Evolutionary conservation across 139 green algal genomes (phyloP).

Genomic region (Micractinium conductrix): DNA sequence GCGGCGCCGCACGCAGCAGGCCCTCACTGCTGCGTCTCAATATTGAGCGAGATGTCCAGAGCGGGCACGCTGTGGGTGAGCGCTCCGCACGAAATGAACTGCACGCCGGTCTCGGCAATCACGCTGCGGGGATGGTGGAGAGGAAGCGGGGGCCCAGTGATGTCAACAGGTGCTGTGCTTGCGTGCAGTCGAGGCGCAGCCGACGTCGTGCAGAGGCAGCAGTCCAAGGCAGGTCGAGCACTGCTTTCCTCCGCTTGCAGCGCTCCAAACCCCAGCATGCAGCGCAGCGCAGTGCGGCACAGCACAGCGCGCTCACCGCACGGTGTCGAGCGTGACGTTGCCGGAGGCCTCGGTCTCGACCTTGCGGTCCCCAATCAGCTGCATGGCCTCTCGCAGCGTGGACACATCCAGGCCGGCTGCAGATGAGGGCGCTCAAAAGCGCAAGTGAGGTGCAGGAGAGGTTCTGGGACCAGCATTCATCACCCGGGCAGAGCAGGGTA

Average conservation of each 20-base stretch:
- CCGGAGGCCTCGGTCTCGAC: constrained; percentile 95
- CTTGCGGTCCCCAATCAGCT: constrained; percentile 47
- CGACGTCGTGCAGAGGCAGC: too few species aligned
- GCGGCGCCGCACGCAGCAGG: too few species aligned
- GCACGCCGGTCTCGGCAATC: constrained; percentile 93
- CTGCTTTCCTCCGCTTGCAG: too few species aligned
- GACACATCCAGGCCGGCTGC: constrained; percentile 84
- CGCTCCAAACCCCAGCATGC: too few species aligned
- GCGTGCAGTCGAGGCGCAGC: too few species aligned
- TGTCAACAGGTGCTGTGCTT: background rate
- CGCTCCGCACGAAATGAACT: constrained; percentile 89
- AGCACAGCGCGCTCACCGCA: constrained; percentile 41
- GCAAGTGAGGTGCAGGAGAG: too few species aligned
- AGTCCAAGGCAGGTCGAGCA: too few species aligned
- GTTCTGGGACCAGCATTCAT: too few species aligned
- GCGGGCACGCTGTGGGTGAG: constrained; percentile 95
- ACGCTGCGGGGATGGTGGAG: background rate
- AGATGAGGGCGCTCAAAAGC: too few species aligned
- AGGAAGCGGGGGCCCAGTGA: too few species aligned
- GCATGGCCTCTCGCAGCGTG: constrained; percentile 70
- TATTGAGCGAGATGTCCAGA: constrained; percentile 96
- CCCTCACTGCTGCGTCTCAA: constrained; percentile 57
- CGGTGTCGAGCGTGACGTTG: constrained; percentile 92
- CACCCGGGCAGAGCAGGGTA: too few species aligned
- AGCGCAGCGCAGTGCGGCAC: background rate